phyloP scores from a whole-genome alignment of 768 basidiomycete species.

The Suillus discolor region DNA sequence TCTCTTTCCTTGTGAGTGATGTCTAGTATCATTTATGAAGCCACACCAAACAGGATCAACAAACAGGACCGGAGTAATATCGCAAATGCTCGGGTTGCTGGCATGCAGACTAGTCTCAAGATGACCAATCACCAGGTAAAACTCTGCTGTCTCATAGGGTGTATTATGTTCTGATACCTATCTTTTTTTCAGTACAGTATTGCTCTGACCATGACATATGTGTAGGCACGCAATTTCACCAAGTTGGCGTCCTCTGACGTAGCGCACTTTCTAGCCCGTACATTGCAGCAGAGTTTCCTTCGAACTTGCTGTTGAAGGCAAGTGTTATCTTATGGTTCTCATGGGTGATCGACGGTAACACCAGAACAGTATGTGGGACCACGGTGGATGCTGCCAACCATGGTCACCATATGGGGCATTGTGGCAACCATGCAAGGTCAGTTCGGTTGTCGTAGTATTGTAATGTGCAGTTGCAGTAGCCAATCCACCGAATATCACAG shows the following conservation, averaged over 20 bases:
- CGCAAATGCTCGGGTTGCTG: constrained; percentile 63
- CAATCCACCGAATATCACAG: constrained; percentile 24
- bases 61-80: constrained; percentile 46
- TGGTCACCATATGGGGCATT: constrained; percentile 72
- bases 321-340: background rate
- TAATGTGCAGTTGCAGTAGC: constrained; percentile 7
- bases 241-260: constrained; percentile 7
- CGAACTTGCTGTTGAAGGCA: constrained; percentile 58
- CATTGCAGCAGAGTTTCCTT: constrained; percentile 60
- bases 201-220: constrained; percentile 30
- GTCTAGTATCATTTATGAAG: background rate
- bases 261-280: constrained; percentile 41
- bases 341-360: background rate
- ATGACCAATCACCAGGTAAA: constrained; percentile 31
- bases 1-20: constrained; percentile 53
- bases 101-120: constrained; percentile 53
- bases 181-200: constrained; percentile 34
- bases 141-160: background rate
- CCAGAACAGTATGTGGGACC: constrained; percentile 45
- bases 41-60: background rate
- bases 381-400: constrained; percentile 60
- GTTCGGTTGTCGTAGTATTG: background rate
- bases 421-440: constrained; percentile 62
- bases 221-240: constrained; percentile 16
- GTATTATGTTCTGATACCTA: background rate